Conservation (phyloP, 495 filamentous ascomycete species). For the Talaromyces ruber region DNA sequence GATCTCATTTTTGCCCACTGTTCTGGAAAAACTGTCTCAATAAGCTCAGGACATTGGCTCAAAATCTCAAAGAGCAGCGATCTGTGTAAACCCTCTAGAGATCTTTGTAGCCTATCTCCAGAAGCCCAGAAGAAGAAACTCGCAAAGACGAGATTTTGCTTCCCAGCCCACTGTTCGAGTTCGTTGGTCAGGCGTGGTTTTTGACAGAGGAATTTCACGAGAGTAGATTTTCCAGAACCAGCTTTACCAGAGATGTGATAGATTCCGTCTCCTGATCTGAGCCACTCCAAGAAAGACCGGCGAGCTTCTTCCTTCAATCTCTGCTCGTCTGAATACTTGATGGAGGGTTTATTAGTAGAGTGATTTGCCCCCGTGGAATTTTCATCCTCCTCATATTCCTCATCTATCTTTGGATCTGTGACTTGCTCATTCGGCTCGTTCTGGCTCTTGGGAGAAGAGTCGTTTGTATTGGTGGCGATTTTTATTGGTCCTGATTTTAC, state of each 20-base stretch:
- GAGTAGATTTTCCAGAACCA: constrained; percentile 35
- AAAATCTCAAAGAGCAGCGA: constrained; percentile 22
- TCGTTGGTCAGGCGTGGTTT: background rate
- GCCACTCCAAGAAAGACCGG: background rate
- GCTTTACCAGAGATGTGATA: constrained; percentile 36
- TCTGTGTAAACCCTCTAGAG: constrained; percentile 18
- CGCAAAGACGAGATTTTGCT: constrained; percentile 12
- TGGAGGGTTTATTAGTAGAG: background rate
- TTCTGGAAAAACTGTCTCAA: constrained; percentile 7
- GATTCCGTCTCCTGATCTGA: constrained; percentile 6
- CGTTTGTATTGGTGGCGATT: background rate
- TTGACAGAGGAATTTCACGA: constrained; percentile 28
- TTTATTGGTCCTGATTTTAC: background rate
- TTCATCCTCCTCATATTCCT: background rate
- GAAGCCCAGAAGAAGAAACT: constrained; percentile 20
- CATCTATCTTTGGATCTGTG: background rate
- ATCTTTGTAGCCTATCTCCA: constrained; percentile 14
- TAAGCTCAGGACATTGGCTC: background rate
- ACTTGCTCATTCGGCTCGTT: background rate
- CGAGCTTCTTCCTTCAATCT: background rate
- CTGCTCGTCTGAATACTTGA: background rate
- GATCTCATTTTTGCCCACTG: background rate
- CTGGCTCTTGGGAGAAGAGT: background rate
- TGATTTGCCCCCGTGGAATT: background rate
- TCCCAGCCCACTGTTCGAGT: constrained; percentile 9